A percentile compares a stretch with the other conserved stretches of the same genome.
Conservation (phyloP, 768 basidiomycete species). For the Mycena maculata region DNA sequence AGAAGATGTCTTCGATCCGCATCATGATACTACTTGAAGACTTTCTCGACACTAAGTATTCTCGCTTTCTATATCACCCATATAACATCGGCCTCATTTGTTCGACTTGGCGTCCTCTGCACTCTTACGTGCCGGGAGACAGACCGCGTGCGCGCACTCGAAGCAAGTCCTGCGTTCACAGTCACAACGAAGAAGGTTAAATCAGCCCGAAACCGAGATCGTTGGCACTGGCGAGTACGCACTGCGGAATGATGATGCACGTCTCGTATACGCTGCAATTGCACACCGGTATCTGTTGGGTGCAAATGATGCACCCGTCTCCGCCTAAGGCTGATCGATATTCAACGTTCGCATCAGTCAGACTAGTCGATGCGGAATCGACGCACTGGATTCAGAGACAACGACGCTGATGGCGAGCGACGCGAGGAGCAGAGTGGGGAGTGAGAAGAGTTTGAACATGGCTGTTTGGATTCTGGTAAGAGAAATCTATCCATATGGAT, state of each 20-base stretch:
- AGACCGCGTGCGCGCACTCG: conserved; percentile 23
- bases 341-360: conserved; percentile 13
- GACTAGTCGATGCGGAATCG: not conserved
- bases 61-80: conserved; percentile 14
- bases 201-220: conserved; percentile 15
- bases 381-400: conserved; percentile 17
- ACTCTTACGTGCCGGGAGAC: conserved; percentile 14
- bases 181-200: conserved; percentile 20
- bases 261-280: conserved; percentile 12
- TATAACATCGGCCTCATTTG: conserved; percentile 12
- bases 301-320: conserved; percentile 20
- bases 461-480: conserved; percentile 16
- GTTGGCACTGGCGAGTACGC: conserved; percentile 17
- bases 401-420: conserved; percentile 21
- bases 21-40: no score
- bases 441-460: conserved; percentile 17
- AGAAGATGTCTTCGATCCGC: no score
- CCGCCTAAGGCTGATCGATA: conserved; percentile 18
- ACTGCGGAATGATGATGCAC: conserved; percentile 25
- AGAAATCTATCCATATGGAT: conserved; percentile 11
- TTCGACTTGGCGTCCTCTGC: conserved; percentile 6
- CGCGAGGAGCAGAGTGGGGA: conserved; percentile 18
- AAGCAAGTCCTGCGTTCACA: conserved; percentile 19
- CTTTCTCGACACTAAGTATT: not conserved
- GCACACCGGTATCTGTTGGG: conserved; percentile 18